Evolutionary conservation across 352 stramenopile genomes (phyloP), one percentile per base, ranked within the genome.

Genomic region (Globisporangium emineosum): DNA sequence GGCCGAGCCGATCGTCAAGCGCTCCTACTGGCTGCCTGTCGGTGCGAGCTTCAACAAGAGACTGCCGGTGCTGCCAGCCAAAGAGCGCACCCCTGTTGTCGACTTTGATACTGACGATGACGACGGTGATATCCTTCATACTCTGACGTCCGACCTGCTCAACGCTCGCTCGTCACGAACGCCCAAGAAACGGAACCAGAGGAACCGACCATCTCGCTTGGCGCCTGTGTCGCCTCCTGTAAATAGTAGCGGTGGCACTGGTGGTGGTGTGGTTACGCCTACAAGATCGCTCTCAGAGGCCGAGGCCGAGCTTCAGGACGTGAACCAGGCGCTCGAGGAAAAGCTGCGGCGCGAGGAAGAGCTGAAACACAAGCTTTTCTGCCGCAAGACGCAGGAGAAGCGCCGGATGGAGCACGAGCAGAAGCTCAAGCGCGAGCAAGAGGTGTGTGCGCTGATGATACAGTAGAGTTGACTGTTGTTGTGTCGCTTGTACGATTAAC

Each of bases 21-120:
- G 81, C 19, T 89, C 83, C n/a, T 90, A 86, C 58, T 90, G 81
- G 83, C 67, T 91, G 13, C 81, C 83, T 1, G 78, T 79, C 6
- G 83, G 83, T 2, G 69, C 67, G 33, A 84, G 74, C 27, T 76
- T 83, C 54, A 62, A 68, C 40, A 77, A 74, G 35, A 64, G 75
- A 12, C 66, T 86, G 42, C 77, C 76, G 1, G 70, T 82, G 29
- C 55, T 86, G 54, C 65, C 71, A 50, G 54, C 19, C 15, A 73
- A 42, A 40, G 7, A 71, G 40, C 53, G 50, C 57, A 10, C 32
- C 49, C 35, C 49, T 8, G 59, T 37, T 10, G 2, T 50, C 2
- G 65, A 47, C 21, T 33, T 52, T 21, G 40, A 45, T 45, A 45
- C 17, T 21, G 40, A 45, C n/a, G 47, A 60, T n/a, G n/a, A 52